Evolutionary conservation across 805 yeast species (phyloP).

Genomic region (Groenewaldozyma salmanticensis): DNA sequence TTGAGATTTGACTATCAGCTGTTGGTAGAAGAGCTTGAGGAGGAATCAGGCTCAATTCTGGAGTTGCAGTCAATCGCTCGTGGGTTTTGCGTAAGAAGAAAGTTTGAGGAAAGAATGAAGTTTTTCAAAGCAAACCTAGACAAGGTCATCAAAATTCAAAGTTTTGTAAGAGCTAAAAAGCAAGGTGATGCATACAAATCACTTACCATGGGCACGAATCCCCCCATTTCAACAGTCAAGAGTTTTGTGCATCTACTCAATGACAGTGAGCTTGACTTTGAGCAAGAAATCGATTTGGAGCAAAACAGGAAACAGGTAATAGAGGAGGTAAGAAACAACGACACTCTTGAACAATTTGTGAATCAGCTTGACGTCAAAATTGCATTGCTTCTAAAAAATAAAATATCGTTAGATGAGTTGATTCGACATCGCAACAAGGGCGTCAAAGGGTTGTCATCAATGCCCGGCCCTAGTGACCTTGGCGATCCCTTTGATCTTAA

Average conservation of each 20-base stretch:
- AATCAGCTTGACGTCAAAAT: constrained; percentile 71
- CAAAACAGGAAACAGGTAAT: constrained; percentile 58
- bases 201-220: constrained; percentile 58
- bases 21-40: constrained; percentile 27
- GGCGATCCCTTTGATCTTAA: constrained; percentile 29
- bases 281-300: constrained; percentile 62
- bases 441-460: constrained; percentile 10
- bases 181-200: constrained; percentile 67
- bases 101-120: constrained; percentile 22
- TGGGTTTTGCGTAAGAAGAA: constrained; percentile 24
- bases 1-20: constrained; percentile 26
- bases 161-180: constrained; percentile 54
- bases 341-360: constrained; percentile 60
- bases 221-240: constrained; percentile 67
- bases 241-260: constrained; percentile 68
- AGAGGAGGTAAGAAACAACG: constrained; percentile 60
- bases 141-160: constrained; percentile 66
- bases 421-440: constrained; percentile 33
- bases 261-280: constrained; percentile 63
- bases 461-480: constrained; percentile 12
- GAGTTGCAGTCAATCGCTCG: constrained; percentile 27
- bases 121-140: constrained; percentile 48
- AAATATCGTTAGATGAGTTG: constrained; percentile 67
- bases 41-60: constrained; percentile 21
- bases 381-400: constrained; percentile 67